Evolutionary conservation across 768 basidiomycete species (phyloP), one percentile per base, ranked within the genome.

Genomic region (Gymnopilus dilepis): DNA sequence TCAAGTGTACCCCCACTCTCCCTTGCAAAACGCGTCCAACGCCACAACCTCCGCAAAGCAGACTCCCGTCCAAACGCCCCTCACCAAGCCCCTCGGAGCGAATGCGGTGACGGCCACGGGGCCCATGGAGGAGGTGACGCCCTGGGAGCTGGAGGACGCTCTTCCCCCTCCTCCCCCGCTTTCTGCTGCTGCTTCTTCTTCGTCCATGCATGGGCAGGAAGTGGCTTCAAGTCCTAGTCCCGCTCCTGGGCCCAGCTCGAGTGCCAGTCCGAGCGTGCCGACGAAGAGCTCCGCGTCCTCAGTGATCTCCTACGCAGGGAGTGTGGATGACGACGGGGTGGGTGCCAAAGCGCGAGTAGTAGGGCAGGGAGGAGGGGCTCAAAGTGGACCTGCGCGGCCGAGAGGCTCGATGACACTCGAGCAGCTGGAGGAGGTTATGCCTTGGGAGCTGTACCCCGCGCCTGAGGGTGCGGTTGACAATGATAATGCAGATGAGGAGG

Each of bases 371-470:
- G 12, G 41, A 26, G 21, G 31, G 26, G 41, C 33, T 21, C n/a
- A 30, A 34, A 21, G 38, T 42, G 50, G 31, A 22, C 43, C 19
- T 11, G 50, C 6, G 6, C 34, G 50, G 22, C 58, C 58, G 41
- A 59, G 63, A 31, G 64, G 66, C n/a, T 67, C 69, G 40, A 65
- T 69, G 65, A 64, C 67, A 56, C 69, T 69, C 2, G 74, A 71
- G 6, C 70, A 70, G 59, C 64, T 73, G 7, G 72, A 73, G 56
- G 71, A 75, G 43, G 74, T 76, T 15, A 64, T 69, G 55, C 75
- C 75, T 61, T 79, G 77, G 77, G 77, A 78, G 66, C 54, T 75
- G 55, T 67, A 67, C 38, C 74, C 74, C 26, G 67, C 58, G 21
- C 74, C 73, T 48, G 64, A 43, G 5, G 22, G 22, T 41, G 24